Percentiles rank a stretch among this genome's conserved stretches.
phyloP scores from a whole-genome alignment of 1,284 basidiomycete genomes.

The Phellinidium pouzarii region DNA sequence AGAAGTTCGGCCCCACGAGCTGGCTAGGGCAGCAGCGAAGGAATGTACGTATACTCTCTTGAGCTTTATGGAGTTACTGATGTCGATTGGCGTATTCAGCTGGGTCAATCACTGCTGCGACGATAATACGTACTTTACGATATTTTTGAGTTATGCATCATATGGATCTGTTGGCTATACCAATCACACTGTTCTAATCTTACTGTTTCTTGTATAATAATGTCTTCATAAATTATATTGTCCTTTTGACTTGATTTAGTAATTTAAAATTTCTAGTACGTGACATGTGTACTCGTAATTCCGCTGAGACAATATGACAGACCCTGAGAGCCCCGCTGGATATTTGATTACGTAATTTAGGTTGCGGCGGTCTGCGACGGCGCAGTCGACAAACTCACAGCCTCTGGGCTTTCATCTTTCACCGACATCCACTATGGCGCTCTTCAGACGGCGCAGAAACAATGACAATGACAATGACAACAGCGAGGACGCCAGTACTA shows the following conservation, averaged over 20 bases:
- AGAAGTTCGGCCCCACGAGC: slow-evolving; percentile 39
- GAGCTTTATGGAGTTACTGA: neutral
- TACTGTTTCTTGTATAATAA: slow-evolving; percentile 9
- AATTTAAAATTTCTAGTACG: no score
- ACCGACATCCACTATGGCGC: slow-evolving; percentile 27
- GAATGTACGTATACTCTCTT: slow-evolving; percentile 30
- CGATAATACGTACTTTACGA: slow-evolving; percentile 11
- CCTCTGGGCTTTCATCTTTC: neutral
- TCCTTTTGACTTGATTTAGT: no score
- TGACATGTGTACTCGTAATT: no score
- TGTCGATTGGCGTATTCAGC: neutral
- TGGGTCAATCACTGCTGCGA: slow-evolving; percentile 5
- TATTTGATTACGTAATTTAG: no score
- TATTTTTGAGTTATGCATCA: slow-evolving; percentile 13
- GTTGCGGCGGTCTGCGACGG: neutral
- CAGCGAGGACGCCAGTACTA: slow-evolving; percentile 18
- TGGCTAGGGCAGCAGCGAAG: slow-evolving; percentile 59
- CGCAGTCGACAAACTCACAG: slow-evolving; percentile 1
- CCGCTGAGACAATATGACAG: no score
- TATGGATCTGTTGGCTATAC: slow-evolving; percentile 14
- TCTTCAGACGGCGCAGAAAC: slow-evolving; percentile 33
- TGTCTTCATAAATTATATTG: neutral
- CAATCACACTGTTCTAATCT: slow-evolving; percentile 4
- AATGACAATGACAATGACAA: slow-evolving; percentile 23
- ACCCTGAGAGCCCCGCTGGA: no score